These are phyloP conservation scores for Barnettozyma sucrosica DNA, from an alignment of 805 yeast species.

Conservation along the genomic window DNA sequence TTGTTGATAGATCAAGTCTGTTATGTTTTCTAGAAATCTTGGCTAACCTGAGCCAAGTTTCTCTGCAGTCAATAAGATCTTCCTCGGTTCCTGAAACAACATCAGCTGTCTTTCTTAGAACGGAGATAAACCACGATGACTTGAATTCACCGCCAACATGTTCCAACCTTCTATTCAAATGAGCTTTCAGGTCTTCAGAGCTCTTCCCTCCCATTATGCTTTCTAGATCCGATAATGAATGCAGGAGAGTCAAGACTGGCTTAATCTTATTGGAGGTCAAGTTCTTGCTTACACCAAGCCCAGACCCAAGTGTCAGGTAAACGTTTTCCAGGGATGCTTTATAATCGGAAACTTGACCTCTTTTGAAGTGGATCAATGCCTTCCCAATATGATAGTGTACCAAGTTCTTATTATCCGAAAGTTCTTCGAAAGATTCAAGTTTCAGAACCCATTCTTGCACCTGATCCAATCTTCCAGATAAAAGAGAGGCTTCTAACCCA, in stretches of 20 bases:
- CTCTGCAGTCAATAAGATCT: conserved; percentile 33
- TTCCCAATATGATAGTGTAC: conserved; percentile 61
- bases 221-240: conserved; percentile 56
- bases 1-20: conserved; percentile 67
- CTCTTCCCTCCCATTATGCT: conserved; percentile 4
- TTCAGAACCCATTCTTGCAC: conserved; percentile 54
- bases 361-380: conserved; percentile 43
- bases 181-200: conserved; percentile 3
- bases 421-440: conserved; percentile 37
- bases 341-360: conserved; percentile 31
- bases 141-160: conserved; percentile 48
- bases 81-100: conserved; percentile 21
- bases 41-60: conserved; percentile 55
- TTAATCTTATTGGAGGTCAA: conserved; percentile 47
- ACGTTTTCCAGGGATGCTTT: conserved; percentile 42
- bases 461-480: conserved; percentile 47
- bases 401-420: conserved; percentile 48
- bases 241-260: conserved; percentile 46
- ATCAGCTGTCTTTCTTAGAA: conserved; percentile 50
- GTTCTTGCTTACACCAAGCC: conserved; percentile 43
- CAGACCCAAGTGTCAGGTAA: conserved; percentile 52
- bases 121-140: conserved; percentile 52
- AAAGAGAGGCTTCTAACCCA: conserved; percentile 72
- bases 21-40: conserved; percentile 60
- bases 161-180: conserved; percentile 22